phyloP scores from a whole-genome alignment of 1,284 basidiomycete genomes.

The Tilletia setariae region DNA sequence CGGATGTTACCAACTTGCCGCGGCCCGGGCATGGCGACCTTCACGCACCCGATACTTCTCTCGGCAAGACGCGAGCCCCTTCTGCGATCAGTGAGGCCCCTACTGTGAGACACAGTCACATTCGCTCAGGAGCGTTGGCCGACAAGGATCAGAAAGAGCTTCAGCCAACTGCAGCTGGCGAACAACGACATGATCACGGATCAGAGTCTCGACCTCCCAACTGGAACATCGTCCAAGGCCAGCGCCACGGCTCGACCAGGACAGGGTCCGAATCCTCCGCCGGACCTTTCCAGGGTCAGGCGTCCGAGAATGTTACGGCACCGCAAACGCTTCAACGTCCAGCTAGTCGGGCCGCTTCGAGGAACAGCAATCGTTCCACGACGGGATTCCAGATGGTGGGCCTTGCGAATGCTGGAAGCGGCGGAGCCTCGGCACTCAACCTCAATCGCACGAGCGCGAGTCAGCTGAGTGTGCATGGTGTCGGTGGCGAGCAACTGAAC shows the following conservation, averaged over 20 bases:
- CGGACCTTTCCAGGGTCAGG: not conserved
- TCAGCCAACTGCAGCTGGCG: too few relatives aligned
- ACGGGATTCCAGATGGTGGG: not conserved
- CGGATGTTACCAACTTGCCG: not conserved
- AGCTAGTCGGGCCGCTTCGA: not conserved
- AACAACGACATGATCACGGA: too few relatives aligned
- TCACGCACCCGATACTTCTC: not conserved
- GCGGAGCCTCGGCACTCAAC: not conserved
- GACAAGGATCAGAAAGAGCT: not conserved
- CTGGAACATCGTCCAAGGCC: too few relatives aligned
- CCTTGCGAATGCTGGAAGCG: not conserved
- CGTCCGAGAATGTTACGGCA: not conserved
- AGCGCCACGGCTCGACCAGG: too few relatives aligned
- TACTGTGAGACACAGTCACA: not conserved
- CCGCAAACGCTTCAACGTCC: not conserved
- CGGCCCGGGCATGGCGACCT: not conserved
- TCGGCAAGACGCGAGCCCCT: not conserved
- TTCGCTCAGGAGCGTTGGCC: not conserved
- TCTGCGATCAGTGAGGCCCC: not conserved
- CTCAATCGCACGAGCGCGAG: not conserved
- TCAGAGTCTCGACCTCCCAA: too few relatives aligned
- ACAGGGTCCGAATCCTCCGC: too few relatives aligned
- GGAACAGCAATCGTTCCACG: constrained; percentile 7
- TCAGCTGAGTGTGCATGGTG: constrained; percentile 10
- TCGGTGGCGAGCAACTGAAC: not conserved